phyloP scores from a whole-genome alignment of 805 yeast species.

The Candida orba region DNA sequence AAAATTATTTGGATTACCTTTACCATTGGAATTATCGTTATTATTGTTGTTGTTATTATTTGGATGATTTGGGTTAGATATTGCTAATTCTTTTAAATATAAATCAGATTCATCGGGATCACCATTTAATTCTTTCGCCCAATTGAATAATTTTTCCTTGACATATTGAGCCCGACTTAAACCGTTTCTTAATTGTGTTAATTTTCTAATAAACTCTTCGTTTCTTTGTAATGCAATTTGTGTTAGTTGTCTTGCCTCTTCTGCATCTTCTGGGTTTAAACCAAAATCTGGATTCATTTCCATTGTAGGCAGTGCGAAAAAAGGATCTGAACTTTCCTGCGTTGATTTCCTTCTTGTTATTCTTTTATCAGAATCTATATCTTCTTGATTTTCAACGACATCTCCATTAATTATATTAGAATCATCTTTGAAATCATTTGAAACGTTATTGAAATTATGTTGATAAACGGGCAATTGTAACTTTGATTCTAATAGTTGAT shows the following conservation, averaged over 20 bases:
- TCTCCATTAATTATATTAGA: not conserved
- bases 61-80: too few relatives aligned
- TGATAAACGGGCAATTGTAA: conserved; percentile 65
- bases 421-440: not conserved
- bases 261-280: conserved; percentile 48
- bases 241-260: conserved; percentile 62
- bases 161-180: conserved; percentile 72
- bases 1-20: conserved; percentile 6
- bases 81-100: conserved; percentile 24
- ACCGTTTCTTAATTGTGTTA: conserved; percentile 67
- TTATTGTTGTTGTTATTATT: too few relatives aligned
- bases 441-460: conserved; percentile 38
- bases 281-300: conserved; percentile 40
- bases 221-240: conserved; percentile 77
- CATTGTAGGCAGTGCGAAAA: conserved; percentile 55
- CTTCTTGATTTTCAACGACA: conserved; percentile 15
- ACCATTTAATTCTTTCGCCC: conserved; percentile 85
- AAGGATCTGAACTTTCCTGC: conserved; percentile 43
- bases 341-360: conserved; percentile 22
- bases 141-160: conserved; percentile 59
- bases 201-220: conserved; percentile 79
- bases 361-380: conserved; percentile 22
- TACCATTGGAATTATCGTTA: conserved; percentile 4
- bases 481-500: conserved; percentile 52
- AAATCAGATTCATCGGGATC: conserved; percentile 41